Evolutionary conservation across 768 basidiomycete species (phyloP), one percentile per base, ranked within the genome.

Genomic region (Panaeolus cyanescens): DNA sequence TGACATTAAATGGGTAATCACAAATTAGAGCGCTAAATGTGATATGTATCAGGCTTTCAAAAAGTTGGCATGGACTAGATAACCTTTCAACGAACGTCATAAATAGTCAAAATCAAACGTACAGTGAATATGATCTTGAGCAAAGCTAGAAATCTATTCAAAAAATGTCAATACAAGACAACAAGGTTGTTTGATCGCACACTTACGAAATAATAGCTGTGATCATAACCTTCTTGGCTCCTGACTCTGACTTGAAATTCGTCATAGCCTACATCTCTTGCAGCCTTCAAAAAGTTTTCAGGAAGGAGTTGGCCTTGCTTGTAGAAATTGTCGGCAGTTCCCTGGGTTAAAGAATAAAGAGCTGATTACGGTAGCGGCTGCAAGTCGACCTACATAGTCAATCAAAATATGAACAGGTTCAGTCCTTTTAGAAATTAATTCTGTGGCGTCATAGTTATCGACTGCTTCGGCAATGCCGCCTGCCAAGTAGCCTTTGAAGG

Each of bases 91-190:
- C 19, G 22, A 64, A 58, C 63, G 54, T 58, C 32, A 57, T 10
- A 55, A 39, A 13, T 58, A 10, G 5, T 20, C 34, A 4, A 4
- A 50, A 28, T 28, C 5, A 1, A 59, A 77, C 91, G 74, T 64
- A 93, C 93, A 98, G 56, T 89, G 89, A 64, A 99, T 81, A 68
- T 99, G 96, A 66, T 95, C 95, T 10, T 89, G 80, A 17, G 87
- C 90, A 70, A 96, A 96, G 2, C 93, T 95, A 0, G 95, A 94
- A 42, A 97, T 90, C 93, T 95, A 60, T 56, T 36, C 34, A 28
- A 34, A 39, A 17, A 37, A 42, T 39, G 25, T 62, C 13, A 63
- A 53, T 10, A 7, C 32, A 5, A 31, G 32, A 19, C 19, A 15
- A 22, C 50, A 40, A 15, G 34, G 34, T 20, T 19, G 20, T 6